A percentile compares a stretch with the other conserved stretches of the same genome.
Conservation (phyloP, 73 alveolate species). For the Uronychia binucleata region DNA sequence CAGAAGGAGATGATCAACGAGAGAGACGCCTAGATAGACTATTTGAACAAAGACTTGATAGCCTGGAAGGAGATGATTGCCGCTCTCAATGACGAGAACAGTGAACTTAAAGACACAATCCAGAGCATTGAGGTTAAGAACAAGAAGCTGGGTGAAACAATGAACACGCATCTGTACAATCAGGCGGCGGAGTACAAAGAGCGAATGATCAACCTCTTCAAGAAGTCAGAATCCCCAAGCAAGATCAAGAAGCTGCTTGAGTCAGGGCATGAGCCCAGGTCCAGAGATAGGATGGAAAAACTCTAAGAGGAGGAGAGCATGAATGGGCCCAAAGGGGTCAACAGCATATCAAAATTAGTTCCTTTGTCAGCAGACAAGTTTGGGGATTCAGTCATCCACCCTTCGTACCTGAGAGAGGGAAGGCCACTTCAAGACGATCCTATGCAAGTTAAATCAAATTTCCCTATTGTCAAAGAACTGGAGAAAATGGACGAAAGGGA, state of each 20-base stretch:
- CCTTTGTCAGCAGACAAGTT: neutral
- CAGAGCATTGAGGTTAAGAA: conserved; percentile 48
- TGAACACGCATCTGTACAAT: conserved; percentile 45
- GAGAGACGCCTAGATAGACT: neutral
- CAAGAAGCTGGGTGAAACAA: conserved; percentile 42
- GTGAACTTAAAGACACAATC: conserved; percentile 25
- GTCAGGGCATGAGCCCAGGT: conserved; percentile 5
- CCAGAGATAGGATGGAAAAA: neutral
- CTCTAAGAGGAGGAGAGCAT: neutral
- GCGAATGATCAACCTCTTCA: conserved; percentile 20
- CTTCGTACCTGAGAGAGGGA: neutral
- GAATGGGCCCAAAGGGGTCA: neutral
- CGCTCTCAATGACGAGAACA: neutral
- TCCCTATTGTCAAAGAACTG: neutral
- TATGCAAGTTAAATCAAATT: neutral
- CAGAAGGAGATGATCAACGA: neutral
- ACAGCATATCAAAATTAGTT: neutral
- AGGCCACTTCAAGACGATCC: neutral
- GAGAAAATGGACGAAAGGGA: conserved; percentile 1
- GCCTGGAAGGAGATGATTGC: conserved; percentile 8
- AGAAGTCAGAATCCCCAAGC: conserved; percentile 2
- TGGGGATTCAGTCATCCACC: neutral
- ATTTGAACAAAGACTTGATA: neutral
- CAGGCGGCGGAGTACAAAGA: conserved; percentile 56
- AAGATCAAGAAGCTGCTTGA: conserved; percentile 2